A percentile compares a stretch with the other conserved stretches of the same genome.
Evolutionary conservation across 352 stramenopile species (phyloP).

Genomic region (Globisporangium spiculum): DNA sequence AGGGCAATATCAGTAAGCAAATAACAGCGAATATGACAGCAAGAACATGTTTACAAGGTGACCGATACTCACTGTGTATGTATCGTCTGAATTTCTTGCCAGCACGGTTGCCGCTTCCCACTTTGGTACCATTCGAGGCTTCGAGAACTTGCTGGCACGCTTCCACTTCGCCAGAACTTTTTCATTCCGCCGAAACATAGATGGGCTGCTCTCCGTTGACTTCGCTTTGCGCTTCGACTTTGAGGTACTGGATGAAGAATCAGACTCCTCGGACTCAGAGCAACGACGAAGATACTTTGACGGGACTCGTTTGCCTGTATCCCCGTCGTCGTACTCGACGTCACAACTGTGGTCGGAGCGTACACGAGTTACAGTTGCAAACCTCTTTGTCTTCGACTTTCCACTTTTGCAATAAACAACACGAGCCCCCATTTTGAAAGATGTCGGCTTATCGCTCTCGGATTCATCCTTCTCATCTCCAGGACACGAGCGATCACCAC

Average conservation of each 20-base stretch:
- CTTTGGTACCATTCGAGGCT: slow-evolving; percentile 22
- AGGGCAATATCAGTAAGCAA: slow-evolving; percentile 1
- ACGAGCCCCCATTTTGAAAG: slow-evolving; percentile 25
- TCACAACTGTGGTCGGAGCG: slow-evolving; percentile 62
- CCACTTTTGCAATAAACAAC: slow-evolving; percentile 42
- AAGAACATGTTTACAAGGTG: neutral
- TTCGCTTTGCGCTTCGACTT: neutral
- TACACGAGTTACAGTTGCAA: slow-evolving; percentile 31
- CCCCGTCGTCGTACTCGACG: slow-evolving; percentile 55
- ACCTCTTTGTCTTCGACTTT: slow-evolving; percentile 26
- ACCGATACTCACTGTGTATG: slow-evolving; percentile 31
- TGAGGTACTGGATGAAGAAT: neutral
- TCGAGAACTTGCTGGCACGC: slow-evolving; percentile 39
- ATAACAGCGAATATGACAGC: slow-evolving; percentile 10
- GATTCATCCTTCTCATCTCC: neutral
- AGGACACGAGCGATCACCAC: neutral
- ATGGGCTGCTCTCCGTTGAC: slow-evolving; percentile 8
- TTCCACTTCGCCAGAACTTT: slow-evolving; percentile 33
- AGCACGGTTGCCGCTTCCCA: slow-evolving; percentile 34
- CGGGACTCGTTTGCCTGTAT: slow-evolving; percentile 35
- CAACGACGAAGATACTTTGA: slow-evolving; percentile 21
- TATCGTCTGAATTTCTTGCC: slow-evolving; percentile 33
- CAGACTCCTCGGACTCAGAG: slow-evolving; percentile 37
- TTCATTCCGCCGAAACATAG: slow-evolving; percentile 29
- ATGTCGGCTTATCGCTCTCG: neutral